Conservation (phyloP, 495 filamentous ascomycete species). For the Achaetomiella virescens region DNA sequence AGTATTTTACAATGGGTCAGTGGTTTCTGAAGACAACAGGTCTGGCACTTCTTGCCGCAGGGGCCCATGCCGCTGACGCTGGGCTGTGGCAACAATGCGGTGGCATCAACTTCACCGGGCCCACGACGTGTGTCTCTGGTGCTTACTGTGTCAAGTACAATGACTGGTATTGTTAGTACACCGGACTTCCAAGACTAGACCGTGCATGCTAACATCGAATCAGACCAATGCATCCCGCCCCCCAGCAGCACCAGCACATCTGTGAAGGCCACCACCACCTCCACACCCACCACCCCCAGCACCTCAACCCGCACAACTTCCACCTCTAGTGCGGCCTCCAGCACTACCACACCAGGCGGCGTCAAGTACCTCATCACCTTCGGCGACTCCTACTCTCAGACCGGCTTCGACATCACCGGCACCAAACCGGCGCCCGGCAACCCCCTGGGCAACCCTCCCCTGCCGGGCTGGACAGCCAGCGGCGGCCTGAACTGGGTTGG, state of each 20-base stretch:
- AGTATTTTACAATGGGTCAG: slow-evolving; percentile 3
- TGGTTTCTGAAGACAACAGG: neutral
- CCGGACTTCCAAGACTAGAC: neutral
- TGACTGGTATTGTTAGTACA: slow-evolving; percentile 18
- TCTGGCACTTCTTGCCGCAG: slow-evolving; percentile 12
- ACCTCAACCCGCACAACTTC: slow-evolving; percentile 3
- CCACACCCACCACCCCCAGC: neutral
- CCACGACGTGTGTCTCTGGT: slow-evolving; percentile 12
- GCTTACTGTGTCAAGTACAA: slow-evolving; percentile 17
- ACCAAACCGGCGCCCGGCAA: slow-evolving; percentile 57
- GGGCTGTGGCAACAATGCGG: slow-evolving; percentile 17
- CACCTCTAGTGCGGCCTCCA: neutral
- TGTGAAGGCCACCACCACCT: neutral
- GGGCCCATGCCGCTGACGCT: neutral
- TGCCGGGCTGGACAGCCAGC: slow-evolving; percentile 53
- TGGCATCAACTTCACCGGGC: slow-evolving; percentile 15
- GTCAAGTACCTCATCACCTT: slow-evolving; percentile 33
- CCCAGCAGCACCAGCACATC: slow-evolving; percentile 7
- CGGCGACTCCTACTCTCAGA: slow-evolving; percentile 49
- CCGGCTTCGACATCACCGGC: slow-evolving; percentile 57
- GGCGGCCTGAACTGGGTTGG: slow-evolving; percentile 64
- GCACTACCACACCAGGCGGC: neutral
- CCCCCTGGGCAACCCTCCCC: slow-evolving; percentile 70
- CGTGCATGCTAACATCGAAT: neutral
- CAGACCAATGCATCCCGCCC: slow-evolving; percentile 19